Conservation (phyloP, 192 early-diverging fungal genomes). For the Backusella psychrophila region DNA sequence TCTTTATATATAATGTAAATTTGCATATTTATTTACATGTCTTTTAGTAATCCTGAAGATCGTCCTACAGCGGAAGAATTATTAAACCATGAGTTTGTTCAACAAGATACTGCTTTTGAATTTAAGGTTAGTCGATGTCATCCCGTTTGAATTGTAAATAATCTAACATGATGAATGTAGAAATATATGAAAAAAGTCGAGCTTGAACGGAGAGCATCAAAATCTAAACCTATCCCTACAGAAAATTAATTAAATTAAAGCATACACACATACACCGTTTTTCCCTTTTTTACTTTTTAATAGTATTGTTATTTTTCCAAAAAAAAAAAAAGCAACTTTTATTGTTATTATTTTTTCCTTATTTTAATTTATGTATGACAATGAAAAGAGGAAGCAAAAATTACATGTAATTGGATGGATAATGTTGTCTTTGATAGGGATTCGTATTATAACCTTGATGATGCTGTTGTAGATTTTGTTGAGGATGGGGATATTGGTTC, state of each 20-base stretch:
- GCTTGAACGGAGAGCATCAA: constrained; percentile 20
- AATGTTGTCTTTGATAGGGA: neutral
- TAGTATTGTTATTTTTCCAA: neutral
- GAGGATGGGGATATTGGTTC: neutral
- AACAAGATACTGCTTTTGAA: constrained; percentile 48
- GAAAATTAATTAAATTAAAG: neutral
- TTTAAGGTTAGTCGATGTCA: constrained; percentile 41
- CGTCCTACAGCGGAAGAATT: constrained; percentile 79
- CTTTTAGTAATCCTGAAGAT: constrained; percentile 56
- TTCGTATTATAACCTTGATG: neutral
- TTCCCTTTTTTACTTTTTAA: neutral
- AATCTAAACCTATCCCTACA: neutral
- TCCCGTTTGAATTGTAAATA: neutral
- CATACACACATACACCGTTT: neutral
- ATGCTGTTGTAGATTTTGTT: neutral
- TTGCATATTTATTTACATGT: neutral
- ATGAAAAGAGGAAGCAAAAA: neutral
- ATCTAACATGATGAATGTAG: neutral
- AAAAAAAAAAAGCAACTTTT: constrained; percentile 1
- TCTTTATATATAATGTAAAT: neutral
- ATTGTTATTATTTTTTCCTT: neutral
- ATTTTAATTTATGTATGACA: neutral
- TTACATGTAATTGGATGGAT: neutral
- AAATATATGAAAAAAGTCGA: constrained; percentile 21
- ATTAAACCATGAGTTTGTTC: constrained; percentile 69